Percentiles rank a stretch among this genome's conserved stretches.
phyloP scores from a whole-genome alignment of 805 yeast genomes.

The Kodamaea sagamina region DNA sequence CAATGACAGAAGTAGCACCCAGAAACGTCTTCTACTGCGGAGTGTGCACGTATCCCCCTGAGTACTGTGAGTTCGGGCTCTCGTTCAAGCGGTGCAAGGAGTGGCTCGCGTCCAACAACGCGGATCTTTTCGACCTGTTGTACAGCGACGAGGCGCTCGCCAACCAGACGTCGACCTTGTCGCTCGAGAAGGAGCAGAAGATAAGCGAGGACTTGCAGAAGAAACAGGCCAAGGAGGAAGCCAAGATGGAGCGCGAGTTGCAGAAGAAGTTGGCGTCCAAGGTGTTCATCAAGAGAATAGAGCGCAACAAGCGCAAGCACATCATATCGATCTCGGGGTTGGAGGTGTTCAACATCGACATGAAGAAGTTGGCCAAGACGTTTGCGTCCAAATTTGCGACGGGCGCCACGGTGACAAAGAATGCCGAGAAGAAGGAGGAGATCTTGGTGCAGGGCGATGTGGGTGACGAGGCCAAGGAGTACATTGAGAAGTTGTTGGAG shows the following conservation, averaged over 20 bases:
- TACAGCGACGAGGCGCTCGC: slow-evolving; percentile 63
- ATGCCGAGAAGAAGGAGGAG: slow-evolving; percentile 89
- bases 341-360: slow-evolving; percentile 84
- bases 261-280: slow-evolving; percentile 78
- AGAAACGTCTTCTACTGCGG: slow-evolving; percentile 64
- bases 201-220: slow-evolving; percentile 80
- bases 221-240: slow-evolving; percentile 83
- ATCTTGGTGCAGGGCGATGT: slow-evolving; percentile 93
- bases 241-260: slow-evolving; percentile 79
- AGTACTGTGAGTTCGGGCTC: slow-evolving; percentile 89
- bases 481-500: slow-evolving; percentile 65
- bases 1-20: slow-evolving; percentile 35
- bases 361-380: slow-evolving; percentile 87
- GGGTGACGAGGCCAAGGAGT: slow-evolving; percentile 83
- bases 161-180: slow-evolving; percentile 59
- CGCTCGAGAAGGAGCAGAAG: slow-evolving; percentile 77
- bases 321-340: slow-evolving; percentile 84
- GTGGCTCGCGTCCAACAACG: slow-evolving; percentile 68
- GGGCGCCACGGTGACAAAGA: slow-evolving; percentile 89
- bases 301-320: slow-evolving; percentile 85
- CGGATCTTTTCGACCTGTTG: slow-evolving; percentile 55
- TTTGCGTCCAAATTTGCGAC: slow-evolving; percentile 95
- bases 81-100: slow-evolving; percentile 77
- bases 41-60: slow-evolving; percentile 83
- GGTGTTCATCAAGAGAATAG: slow-evolving; percentile 81